A percentile compares a stretch with the other conserved stretches of the same genome.
phyloP scores from a whole-genome alignment of 169 alveolate genomes.

The Babesia sp. region DNA sequence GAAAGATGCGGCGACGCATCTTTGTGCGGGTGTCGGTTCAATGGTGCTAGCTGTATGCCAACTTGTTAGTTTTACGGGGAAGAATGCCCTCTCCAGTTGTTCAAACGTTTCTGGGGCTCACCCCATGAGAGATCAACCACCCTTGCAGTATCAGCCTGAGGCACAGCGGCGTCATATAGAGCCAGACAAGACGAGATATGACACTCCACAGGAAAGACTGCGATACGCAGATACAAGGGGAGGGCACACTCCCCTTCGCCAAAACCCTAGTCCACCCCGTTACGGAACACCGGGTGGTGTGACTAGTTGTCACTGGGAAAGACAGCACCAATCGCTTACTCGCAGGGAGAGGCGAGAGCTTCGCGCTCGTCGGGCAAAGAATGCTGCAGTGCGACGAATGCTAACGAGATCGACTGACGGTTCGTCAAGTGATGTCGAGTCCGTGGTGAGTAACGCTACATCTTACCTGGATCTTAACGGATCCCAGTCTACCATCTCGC shows the following conservation, averaged over 20 bases:
- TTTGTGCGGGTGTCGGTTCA: constrained; percentile 42
- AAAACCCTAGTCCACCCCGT: too few species aligned
- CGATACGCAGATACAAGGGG: too few species aligned
- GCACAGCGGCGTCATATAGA: too few species aligned
- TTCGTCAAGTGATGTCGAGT: not conserved
- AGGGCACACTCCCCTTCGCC: too few species aligned
- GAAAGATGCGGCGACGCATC: constrained; percentile 29
- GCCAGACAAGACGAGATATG: too few species aligned
- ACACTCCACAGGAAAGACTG: too few species aligned
- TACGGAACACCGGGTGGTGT: too few species aligned
- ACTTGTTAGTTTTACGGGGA: constrained; percentile 48
- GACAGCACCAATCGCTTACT: not conserved
- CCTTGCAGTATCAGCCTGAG: too few species aligned
- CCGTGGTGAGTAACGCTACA: not conserved
- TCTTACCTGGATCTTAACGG: not conserved
- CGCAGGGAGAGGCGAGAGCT: not conserved
- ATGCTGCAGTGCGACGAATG: constrained; percentile 10
- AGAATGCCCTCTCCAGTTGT: constrained; percentile 31
- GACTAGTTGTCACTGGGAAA: not conserved
- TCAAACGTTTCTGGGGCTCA: too few species aligned
- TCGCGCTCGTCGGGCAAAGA: not conserved
- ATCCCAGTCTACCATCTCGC: not conserved
- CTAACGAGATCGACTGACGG: not conserved
- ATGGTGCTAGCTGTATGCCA: constrained; percentile 55
- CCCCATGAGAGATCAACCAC: too few species aligned